Evolutionary conservation across 352 stramenopile genomes (phyloP), one percentile per base, ranked within the genome.

Genomic region (Pythium pectinolyticum): DNA sequence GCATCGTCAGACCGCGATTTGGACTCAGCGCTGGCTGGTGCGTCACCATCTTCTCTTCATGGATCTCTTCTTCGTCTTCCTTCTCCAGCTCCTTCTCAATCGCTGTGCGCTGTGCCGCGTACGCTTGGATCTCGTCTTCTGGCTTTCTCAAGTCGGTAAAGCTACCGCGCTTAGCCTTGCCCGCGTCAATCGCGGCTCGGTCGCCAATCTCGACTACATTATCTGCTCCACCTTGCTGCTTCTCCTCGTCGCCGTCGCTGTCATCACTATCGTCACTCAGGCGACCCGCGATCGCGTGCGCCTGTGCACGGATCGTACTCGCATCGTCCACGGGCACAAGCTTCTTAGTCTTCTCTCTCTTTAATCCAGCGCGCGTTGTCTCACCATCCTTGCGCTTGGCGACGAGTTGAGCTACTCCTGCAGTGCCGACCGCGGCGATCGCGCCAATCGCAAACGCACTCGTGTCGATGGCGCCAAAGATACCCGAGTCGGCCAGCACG

Each of bases 381-480:
- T 52, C 17, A 39, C n/a, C 19, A 32, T 57, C 57, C 12, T 72
- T 70, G 14, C 53, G 28, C 51, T 84, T 84, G 0, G 75, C 53
- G 5, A 86, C 61, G 34, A 85, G 73, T 12, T 80, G 70, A 27
- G 80, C 73, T 28, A 85, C 81, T 8, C 80, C 69, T 0, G 77
- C 69, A 3, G 80, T 72, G 11, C 80, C 73, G 0, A 83, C 77
- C 0, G 76, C 70, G 14, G 70, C 82, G 10, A 74, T 72, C 2
- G 72, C 67, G 5, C 78, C 75, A 19, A 89, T 50, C 10, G 74
- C 72, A 30, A 90, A 61, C 0, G 75, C 72, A 47, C 86, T 78
- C 0, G 72, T 71, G 20, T 74, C 73, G 6, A 91, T 55, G 2
- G 77, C 73, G 9, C 63, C 81, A 22, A 92, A 87, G 31, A 92